Evolutionary conservation across 176 grass and related monocot genomes (phyloP).

Genomic region (Aegilops sharonensis): DNA sequence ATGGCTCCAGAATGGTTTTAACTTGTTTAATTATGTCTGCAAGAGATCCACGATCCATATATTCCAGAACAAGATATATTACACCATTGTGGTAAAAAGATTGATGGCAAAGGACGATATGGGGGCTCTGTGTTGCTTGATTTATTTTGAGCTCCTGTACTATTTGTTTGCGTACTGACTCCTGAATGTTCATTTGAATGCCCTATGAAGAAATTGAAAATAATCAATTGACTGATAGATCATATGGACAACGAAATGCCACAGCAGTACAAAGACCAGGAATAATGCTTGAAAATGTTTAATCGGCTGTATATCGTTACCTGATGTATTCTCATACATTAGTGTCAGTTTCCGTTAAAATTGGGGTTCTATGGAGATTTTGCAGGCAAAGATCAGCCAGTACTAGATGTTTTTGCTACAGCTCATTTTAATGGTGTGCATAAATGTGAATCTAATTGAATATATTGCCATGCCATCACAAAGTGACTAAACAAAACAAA

Average conservation of each 20-base stretch:
- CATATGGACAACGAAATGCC: background rate
- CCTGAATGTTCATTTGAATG: conserved; percentile 99
- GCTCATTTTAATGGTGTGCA: too few relatives aligned
- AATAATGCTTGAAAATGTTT: background rate
- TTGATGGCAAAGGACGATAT: conserved; percentile 88
- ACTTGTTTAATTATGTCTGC: conserved; percentile 93
- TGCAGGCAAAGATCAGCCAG: background rate
- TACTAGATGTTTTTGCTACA: background rate
- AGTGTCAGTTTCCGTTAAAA: background rate
- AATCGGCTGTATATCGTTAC: background rate
- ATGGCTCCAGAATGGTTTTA: conserved; percentile 95
- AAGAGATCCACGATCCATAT: conserved; percentile 97
- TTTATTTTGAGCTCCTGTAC: conserved; percentile 99
- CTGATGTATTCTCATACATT: conserved; percentile 3
- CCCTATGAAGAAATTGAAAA: conserved; percentile 34
- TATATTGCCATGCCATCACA: too few relatives aligned
- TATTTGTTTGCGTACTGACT: conserved; percentile 90
- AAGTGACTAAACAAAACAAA: too few relatives aligned
- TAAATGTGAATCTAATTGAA: too few relatives aligned
- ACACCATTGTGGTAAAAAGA: conserved; percentile 99
- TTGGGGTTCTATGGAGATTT: background rate
- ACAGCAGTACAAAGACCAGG: background rate
- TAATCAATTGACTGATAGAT: too few relatives aligned
- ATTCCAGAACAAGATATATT: conserved; percentile 96
- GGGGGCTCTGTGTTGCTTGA: conserved; percentile 68